Base-by-base conservation (phyloP, 2,329 filamentous ascomycete genomes). In the Fusarium aywerte region DNA sequence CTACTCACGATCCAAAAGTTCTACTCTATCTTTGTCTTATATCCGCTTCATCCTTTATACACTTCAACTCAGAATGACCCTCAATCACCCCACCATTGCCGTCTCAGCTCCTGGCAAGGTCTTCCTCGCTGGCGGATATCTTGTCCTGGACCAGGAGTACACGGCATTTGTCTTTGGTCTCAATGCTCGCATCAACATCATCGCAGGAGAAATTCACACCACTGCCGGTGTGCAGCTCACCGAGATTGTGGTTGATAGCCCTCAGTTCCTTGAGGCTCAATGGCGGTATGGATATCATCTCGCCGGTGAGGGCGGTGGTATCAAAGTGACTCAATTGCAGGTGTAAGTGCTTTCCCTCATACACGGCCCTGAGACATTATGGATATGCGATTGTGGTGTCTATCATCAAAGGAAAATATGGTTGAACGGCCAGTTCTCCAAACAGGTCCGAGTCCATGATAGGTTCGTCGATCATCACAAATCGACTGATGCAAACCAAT, bases 101-200 rank as follows among this genome's bases (percentile, higher is more conserved):
- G 87, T 97, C 69, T 98, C 96, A 66, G 95, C 96, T 21, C 96
- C 96, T 18, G 96, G 96, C 72, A 99, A 99, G 83, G 96, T 99
- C 62, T 87, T 99, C 68, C 87, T 98, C 53, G 93, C 95, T 5
- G 96, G 96, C 67, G 96, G 96, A 64, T 99, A 98, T 80, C 89
- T 98, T 43, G 95, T 97, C 21, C 89, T 99, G 43, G 95, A 98
- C 81, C 89, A 92, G 63, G 83, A 86, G 63, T 93, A 97, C 79
- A 96, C 91, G 4, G 95, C 90, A 27, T 80, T 92, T 54, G 85
- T 92, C 63, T 85, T 90, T 74, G 89, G 89, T 29, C 85, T 92
- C 57, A 86, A 86, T 74, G 87, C 89, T 42, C 83, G 89, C 67
- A 89, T 92, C 80, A 89, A 89, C 69, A 85, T 90, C 62, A 76